phyloP scores from a whole-genome alignment of 2,329 filamentous ascomycete species.

The Amauroascus niger region DNA sequence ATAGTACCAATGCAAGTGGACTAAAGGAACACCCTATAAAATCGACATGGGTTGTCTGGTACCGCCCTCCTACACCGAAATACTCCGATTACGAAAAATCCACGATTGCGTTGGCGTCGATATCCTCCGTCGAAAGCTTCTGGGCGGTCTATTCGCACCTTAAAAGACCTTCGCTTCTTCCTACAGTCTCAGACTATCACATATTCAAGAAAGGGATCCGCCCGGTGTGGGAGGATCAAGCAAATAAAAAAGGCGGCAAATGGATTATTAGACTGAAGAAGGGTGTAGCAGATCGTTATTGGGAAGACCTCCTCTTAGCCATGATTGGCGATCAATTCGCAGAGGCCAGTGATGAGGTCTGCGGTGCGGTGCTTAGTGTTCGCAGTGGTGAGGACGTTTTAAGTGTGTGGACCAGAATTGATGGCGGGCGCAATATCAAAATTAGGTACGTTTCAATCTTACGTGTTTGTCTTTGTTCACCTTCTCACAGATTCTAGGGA shows the following conservation, averaged over 20 bases:
- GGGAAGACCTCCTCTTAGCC: constrained; percentile 86
- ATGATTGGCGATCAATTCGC: constrained; percentile 90
- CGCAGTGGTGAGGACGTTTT: constrained; percentile 93
- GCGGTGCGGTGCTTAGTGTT: constrained; percentile 87
- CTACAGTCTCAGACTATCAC: constrained; percentile 93
- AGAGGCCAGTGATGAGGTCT: constrained; percentile 88
- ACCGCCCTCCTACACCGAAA: constrained; percentile 90
- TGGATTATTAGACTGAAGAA: constrained; percentile 97
- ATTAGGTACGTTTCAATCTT: constrained; percentile 59
- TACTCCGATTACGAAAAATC: constrained; percentile 98
- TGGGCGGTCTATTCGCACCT: constrained; percentile 82
- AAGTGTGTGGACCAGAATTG: constrained; percentile 93
- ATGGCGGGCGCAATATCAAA: constrained; percentile 87
- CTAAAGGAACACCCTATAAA: constrained; percentile 54
- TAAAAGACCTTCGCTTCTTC: constrained; percentile 76
- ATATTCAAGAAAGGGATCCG: constrained; percentile 95
- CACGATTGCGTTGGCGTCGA: constrained; percentile 71
- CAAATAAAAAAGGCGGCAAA: constrained; percentile 92
- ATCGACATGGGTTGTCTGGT: constrained; percentile 94
- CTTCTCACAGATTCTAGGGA: constrained; percentile 51
- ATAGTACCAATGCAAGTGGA: constrained; percentile 21
- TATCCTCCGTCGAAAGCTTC: constrained; percentile 79
- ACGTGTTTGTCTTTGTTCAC: constrained; percentile 6
- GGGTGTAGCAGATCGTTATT: constrained; percentile 90
- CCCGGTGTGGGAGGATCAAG: constrained; percentile 96